Percentiles rank a stretch among this genome's conserved stretches.
These are phyloP conservation scores for Xeromyces bisporus DNA, from an alignment of 495 filamentous ascomycete species.

Conservation along the genomic window DNA sequence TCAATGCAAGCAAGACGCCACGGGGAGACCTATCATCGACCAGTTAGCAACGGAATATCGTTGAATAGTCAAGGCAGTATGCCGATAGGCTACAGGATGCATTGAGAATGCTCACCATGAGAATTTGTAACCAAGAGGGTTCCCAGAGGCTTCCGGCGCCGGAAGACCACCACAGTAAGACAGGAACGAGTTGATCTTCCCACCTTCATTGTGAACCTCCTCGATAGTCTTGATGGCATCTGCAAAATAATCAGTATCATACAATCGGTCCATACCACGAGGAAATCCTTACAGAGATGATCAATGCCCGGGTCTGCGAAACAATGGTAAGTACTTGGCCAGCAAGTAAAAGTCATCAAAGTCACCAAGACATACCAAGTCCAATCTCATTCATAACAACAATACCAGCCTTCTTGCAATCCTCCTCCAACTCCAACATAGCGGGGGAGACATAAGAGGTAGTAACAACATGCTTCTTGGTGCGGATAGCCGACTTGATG, in stretches of 20 bases:
- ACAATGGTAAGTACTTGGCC: not conserved
- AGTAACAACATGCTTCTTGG: conserved; percentile 91
- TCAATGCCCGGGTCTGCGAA: conserved; percentile 38
- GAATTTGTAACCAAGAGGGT: conserved; percentile 95
- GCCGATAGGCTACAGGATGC: no score
- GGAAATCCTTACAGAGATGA: no score
- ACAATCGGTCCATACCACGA: no score
- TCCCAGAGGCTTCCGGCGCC: conserved; percentile 67
- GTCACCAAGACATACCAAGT: conserved; percentile 15
- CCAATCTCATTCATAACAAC: conserved; percentile 98
- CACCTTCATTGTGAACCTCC: conserved; percentile 62
- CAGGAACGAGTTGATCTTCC: conserved; percentile 69
- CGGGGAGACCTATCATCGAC: no score
- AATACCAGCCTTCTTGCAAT: conserved; percentile 81
- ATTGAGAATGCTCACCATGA: no score
- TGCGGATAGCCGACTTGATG: conserved; percentile 84
- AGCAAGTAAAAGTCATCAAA: not conserved
- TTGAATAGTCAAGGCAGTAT: no score
- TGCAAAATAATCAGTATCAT: no score
- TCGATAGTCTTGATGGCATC: conserved; percentile 83
- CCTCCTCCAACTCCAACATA: conserved; percentile 73
- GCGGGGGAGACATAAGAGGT: conserved; percentile 89
- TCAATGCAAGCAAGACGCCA: conserved; percentile 71
- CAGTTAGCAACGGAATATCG: no score
- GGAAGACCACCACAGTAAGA: conserved; percentile 84